A percentile compares a stretch with the other conserved stretches of the same genome.
phyloP scores from a whole-genome alignment of 1,139 yeast genomes.

The Arxiozyma slooffiae region DNA sequence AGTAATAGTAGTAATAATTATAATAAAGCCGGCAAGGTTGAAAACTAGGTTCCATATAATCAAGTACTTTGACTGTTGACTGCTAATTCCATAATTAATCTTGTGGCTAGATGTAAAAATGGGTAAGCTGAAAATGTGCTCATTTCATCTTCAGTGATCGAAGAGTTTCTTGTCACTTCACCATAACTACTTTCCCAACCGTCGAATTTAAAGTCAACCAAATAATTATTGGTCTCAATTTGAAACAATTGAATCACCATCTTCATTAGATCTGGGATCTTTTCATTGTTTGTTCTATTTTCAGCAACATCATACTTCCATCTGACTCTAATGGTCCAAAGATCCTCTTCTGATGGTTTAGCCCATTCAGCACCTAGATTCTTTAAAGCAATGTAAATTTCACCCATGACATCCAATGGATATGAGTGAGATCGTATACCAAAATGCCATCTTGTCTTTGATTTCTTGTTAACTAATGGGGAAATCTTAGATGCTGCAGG shows the following conservation, averaged over 20 bases:
- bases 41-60: too few relatives aligned
- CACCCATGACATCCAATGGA: slow-evolving; percentile 98
- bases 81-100: slow-evolving; percentile 91
- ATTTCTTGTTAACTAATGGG: slow-evolving; percentile 72
- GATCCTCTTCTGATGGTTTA: slow-evolving; percentile 80
- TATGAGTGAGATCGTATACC: slow-evolving; percentile 94
- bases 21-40: too few relatives aligned
- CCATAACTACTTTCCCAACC: slow-evolving; percentile 68
- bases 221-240: slow-evolving; percentile 86
- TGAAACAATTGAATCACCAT: slow-evolving; percentile 96
- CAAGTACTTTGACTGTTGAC: slow-evolving; percentile 57
- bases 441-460: slow-evolving; percentile 96
- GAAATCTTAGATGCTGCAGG: slow-evolving; percentile 47
- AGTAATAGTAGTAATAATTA: background rate
- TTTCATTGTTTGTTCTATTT: slow-evolving; percentile 21
- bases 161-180: slow-evolving; percentile 28
- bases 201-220: slow-evolving; percentile 94
- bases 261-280: slow-evolving; percentile 73
- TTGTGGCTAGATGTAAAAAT: slow-evolving; percentile 81
- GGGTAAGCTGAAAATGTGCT: slow-evolving; percentile 90
- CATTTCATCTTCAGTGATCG: slow-evolving; percentile 50
- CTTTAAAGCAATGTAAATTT: slow-evolving; percentile 85
- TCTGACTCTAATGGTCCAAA: slow-evolving; percentile 95
- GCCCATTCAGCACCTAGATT: slow-evolving; percentile 98
- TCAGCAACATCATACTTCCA: slow-evolving; percentile 57